A percentile compares a stretch with the other conserved stretches of the same genome.
Evolutionary conservation across 2,329 filamentous ascomycete genomes (phyloP).

Genomic region (Phyllosticta citrichinensis): DNA sequence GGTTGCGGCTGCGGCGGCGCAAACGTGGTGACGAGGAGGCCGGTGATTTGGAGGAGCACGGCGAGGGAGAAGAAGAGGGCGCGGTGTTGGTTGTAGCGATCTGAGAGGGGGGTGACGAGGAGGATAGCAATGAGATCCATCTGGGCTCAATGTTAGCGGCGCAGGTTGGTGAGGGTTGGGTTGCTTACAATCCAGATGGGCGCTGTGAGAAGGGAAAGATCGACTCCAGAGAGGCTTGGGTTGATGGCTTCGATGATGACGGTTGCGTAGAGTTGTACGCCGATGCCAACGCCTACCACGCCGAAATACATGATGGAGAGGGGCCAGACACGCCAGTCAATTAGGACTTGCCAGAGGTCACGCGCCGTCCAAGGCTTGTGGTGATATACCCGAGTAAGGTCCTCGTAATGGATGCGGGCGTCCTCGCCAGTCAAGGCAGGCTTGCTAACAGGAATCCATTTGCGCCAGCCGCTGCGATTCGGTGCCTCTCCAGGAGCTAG

Average conservation of each 20-base stretch:
- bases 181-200: constrained; percentile 78
- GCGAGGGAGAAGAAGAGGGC: constrained; percentile 72
- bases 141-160: constrained; percentile 28
- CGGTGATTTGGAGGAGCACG: constrained; percentile 68
- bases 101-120: constrained; percentile 72
- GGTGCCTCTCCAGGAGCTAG: constrained; percentile 55
- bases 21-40: constrained; percentile 70
- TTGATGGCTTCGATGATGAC: constrained; percentile 78
- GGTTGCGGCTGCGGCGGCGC: constrained; percentile 51
- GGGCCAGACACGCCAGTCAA: constrained; percentile 85
- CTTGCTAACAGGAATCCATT: constrained; percentile 57
- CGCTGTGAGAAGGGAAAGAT: constrained; percentile 74
- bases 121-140: constrained; percentile 85
- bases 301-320: constrained; percentile 88
- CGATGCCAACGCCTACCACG: constrained; percentile 85
- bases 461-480: constrained; percentile 41
- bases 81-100: constrained; percentile 73
- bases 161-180: constrained; percentile 13
- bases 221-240: constrained; percentile 58
- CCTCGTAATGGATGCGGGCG: constrained; percentile 71
- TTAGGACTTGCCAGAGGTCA: constrained; percentile 60
- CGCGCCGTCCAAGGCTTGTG: constrained; percentile 59
- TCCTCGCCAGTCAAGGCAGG: constrained; percentile 70
- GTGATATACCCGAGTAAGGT: constrained; percentile 72
- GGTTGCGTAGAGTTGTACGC: constrained; percentile 77